Percentiles rank a stretch among this genome's conserved stretches.
phyloP scores from a whole-genome alignment of 1,284 basidiomycete genomes.

The Termitomyces sp. region DNA sequence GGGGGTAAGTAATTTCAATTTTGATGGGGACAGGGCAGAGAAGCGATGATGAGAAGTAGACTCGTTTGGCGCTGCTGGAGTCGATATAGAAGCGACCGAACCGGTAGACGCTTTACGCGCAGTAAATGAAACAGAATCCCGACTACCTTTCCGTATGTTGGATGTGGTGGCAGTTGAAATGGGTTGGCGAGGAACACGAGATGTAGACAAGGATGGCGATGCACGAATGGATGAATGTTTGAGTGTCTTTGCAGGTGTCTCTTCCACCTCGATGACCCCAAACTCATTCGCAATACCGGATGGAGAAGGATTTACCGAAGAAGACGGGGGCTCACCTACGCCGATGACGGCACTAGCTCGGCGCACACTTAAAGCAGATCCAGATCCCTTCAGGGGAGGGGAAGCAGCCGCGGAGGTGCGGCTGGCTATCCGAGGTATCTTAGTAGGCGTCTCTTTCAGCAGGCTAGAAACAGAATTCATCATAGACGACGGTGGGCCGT shows the following conservation, averaged over 20 bases:
- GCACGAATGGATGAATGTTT: constrained; percentile 44
- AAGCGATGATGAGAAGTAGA: constrained; percentile 50
- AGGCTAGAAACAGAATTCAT: constrained; percentile 47
- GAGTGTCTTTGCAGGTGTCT: constrained; percentile 38
- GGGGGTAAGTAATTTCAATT: constrained; percentile 72
- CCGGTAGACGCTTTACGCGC: constrained; percentile 76
- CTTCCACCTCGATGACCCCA: constrained; percentile 65
- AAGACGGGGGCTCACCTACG: constrained; percentile 37
- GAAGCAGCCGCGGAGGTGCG: constrained; percentile 66
- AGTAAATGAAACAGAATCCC: constrained; percentile 72
- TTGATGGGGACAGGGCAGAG: constrained; percentile 77
- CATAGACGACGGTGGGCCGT: constrained; percentile 45
- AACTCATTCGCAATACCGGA: constrained; percentile 62
- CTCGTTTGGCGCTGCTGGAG: constrained; percentile 38
- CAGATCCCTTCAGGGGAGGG: constrained; percentile 53
- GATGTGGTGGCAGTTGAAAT: constrained; percentile 38
- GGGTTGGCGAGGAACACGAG: constrained; percentile 64
- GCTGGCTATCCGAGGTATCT: constrained; percentile 89
- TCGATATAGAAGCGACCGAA: constrained; percentile 62
- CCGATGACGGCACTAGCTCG: constrained; percentile 67
- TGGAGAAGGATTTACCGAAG: constrained; percentile 65
- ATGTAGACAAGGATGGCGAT: constrained; percentile 54
- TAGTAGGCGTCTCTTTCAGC: constrained; percentile 82
- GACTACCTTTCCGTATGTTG: constrained; percentile 56
- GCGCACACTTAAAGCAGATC: constrained; percentile 45